Evolutionary conservation across 768 basidiomycete genomes (phyloP).

Genomic region (Leccinum fibrillosum): DNA sequence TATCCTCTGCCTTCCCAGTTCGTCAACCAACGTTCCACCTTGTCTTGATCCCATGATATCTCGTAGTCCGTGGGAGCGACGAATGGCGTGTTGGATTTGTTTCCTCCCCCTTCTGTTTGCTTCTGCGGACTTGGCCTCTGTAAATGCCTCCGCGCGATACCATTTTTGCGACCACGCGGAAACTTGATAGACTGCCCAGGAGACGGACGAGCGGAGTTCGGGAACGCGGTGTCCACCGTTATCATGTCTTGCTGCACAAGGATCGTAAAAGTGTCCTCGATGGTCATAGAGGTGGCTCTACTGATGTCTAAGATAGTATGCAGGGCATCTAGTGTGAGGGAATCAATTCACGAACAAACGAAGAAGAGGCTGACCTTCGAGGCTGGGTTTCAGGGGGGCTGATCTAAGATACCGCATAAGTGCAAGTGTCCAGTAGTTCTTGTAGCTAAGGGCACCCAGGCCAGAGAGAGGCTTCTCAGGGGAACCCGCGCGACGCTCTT

Average conservation of each 20-base stretch:
- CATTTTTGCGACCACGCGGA: slow-evolving; percentile 63
- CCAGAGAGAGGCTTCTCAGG: slow-evolving; percentile 96
- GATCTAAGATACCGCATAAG: slow-evolving; percentile 75
- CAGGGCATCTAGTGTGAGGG: slow-evolving; percentile 19
- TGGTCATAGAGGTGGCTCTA: slow-evolving; percentile 81
- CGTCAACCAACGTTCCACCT: slow-evolving; percentile 61
- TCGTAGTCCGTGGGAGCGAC: slow-evolving; percentile 67
- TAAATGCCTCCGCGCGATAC: slow-evolving; percentile 60
- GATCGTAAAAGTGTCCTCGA: slow-evolving; percentile 80
- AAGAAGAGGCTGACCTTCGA: slow-evolving; percentile 62
- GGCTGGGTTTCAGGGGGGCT: slow-evolving; percentile 54
- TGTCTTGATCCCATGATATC: slow-evolving; percentile 68
- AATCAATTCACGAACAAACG: slow-evolving; percentile 10
- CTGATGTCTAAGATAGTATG: slow-evolving; percentile 64
- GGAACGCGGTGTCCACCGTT: slow-evolving; percentile 42
- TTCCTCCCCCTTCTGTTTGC: slow-evolving; percentile 31
- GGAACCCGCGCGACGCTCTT: slow-evolving; percentile 85
- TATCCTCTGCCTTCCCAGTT: slow-evolving; percentile 80
- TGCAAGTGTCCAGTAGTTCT: slow-evolving; percentile 89
- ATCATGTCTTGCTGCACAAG: slow-evolving; percentile 78
- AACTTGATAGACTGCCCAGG: slow-evolving; percentile 80
- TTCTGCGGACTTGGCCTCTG: slow-evolving; percentile 53
- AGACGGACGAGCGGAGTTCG: slow-evolving; percentile 56
- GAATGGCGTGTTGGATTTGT: slow-evolving; percentile 49
- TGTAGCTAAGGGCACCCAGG: slow-evolving; percentile 91